Evolutionary conservation across 139 green algal genomes (phyloP), one percentile per base, ranked within the genome.

Genomic region (Trebouxia sp.): DNA sequence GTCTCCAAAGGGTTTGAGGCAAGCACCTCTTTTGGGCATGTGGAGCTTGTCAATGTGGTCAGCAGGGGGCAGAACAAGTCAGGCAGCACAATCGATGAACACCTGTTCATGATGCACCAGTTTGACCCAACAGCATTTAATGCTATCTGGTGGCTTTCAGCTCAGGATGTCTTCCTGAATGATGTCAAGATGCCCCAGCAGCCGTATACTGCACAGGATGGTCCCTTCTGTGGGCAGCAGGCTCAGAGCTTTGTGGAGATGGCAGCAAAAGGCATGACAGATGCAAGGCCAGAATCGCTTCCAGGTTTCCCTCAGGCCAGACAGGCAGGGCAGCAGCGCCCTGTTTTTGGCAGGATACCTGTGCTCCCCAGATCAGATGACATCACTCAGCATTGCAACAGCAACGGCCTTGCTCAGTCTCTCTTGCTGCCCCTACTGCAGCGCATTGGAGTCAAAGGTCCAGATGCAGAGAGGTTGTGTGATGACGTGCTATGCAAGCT

Each of bases 211-310:
- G 62, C 62, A 42, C 30, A 70, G 62, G 62, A 70, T n/a, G 32
- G 62, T 70, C 62, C 62, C 62, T 45, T 70, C 20, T 70, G 9
- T 70, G 62, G 62, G 32, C 62, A 70, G n/a, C 62, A 70, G 62
- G 62, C 62, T 70, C 32, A 70, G 9, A 70, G 62, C 62, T 70
- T 70, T 70, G 62, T 70, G 62, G 62, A 70, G 32, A 70, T 70
- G 62, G 62, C 62, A 70, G 62, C 62, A 5, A 70, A 70, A 20
- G 62, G 62, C 62, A 42, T 70, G 62, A 70, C 62, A 70, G 62
- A 70, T 70, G 30, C 62, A 39, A 70, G n/a, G 32, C 62, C 11
- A 12, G 62, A 70, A 70, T 39, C 7, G 26, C 62, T 42, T 1
- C 30, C 62, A 70, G 30, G 9, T 45, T 39, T 70, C 24, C n/a